Percentiles rank a stretch among this genome's conserved stretches.
Conservation (phyloP, 345 rosid genomes). For the Linum usitatissimum region DNA sequence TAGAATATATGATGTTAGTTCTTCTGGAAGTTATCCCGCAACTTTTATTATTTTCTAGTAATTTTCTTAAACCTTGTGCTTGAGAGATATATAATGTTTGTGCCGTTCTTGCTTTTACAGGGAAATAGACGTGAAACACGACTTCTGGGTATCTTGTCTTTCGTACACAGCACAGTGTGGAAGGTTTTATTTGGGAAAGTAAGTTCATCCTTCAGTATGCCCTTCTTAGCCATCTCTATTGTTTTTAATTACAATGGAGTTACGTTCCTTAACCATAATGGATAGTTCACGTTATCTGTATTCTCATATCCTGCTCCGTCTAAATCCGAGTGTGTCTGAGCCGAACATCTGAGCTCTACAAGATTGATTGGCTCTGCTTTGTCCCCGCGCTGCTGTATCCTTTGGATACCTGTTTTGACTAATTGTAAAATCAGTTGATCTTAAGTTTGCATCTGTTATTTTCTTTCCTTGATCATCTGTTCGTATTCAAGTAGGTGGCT, state of each 20-base stretch:
- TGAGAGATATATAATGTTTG: not conserved
- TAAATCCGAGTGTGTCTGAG: not conserved
- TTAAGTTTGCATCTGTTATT: not conserved
- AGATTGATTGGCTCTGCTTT: conserved; percentile 1
- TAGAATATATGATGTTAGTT: not conserved
- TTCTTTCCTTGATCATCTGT: not conserved
- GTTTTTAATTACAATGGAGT: not conserved
- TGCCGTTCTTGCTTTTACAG: conserved; percentile 27
- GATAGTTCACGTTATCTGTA: not conserved
- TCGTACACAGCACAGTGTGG: conserved; percentile 96
- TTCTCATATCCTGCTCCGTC: not conserved
- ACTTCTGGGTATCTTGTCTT: conserved; percentile 77
- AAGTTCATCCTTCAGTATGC: not conserved
- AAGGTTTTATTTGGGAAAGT: conserved; percentile 95
- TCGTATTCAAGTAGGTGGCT: conserved; percentile 46
- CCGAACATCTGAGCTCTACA: not conserved
- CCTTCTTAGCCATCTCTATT: not conserved
- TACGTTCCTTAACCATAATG: too few species aligned
- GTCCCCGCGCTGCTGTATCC: too few species aligned
- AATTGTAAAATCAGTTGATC: not conserved
- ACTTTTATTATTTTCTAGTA: not conserved
- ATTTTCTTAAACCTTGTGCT: not conserved
- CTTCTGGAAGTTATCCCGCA: not conserved
- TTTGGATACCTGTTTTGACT: not conserved
- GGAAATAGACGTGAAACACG: conserved; percentile 97